Evolutionary conservation across 2,329 filamentous ascomycete species (phyloP).

Genomic region (Penicillium fuscoglaucum): DNA sequence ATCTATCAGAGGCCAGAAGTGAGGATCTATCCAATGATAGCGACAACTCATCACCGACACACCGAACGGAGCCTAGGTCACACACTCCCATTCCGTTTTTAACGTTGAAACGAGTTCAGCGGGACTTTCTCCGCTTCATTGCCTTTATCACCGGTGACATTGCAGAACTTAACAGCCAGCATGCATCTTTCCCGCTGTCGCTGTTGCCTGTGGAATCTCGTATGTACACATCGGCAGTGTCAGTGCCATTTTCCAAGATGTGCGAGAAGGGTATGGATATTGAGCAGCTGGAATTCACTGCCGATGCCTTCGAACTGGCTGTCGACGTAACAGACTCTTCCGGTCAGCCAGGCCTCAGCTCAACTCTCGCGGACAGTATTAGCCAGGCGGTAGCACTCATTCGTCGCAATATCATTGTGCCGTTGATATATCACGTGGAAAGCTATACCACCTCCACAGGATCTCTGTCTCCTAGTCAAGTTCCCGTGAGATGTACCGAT

Average conservation of each 20-base stretch:
- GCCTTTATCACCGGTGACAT: conserved; percentile 55
- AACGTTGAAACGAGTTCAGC: conserved; percentile 66
- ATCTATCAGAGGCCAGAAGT: conserved; percentile 60
- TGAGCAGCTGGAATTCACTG: conserved; percentile 65
- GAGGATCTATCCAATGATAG: conserved; percentile 27
- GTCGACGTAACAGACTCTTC: conserved; percentile 44
- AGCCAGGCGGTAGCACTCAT: conserved; percentile 61
- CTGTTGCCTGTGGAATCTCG: conserved; percentile 61
- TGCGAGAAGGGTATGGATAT: conserved; percentile 58
- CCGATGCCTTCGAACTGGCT: conserved; percentile 66
- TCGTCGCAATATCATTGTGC: conserved; percentile 62
- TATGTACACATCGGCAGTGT: conserved; percentile 67
- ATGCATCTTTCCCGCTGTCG: conserved; percentile 61
- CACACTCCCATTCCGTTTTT: conserved; percentile 58
- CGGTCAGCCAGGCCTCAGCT: conserved; percentile 34
- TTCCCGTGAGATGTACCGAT: conserved; percentile 28
- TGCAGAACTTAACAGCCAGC: conserved; percentile 34
- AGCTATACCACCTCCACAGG: conserved; percentile 22
- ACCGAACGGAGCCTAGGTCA: conserved; percentile 40
- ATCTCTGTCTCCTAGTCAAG: conserved; percentile 27
- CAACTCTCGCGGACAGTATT: conserved; percentile 51
- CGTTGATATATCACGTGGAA: conserved; percentile 57
- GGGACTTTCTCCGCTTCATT: conserved; percentile 69
- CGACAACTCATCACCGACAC: conserved; percentile 29
- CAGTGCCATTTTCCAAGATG: conserved; percentile 60